phyloP scores from a whole-genome alignment of 2,329 filamentous ascomycete genomes.

The Apiospora malaysiana region DNA sequence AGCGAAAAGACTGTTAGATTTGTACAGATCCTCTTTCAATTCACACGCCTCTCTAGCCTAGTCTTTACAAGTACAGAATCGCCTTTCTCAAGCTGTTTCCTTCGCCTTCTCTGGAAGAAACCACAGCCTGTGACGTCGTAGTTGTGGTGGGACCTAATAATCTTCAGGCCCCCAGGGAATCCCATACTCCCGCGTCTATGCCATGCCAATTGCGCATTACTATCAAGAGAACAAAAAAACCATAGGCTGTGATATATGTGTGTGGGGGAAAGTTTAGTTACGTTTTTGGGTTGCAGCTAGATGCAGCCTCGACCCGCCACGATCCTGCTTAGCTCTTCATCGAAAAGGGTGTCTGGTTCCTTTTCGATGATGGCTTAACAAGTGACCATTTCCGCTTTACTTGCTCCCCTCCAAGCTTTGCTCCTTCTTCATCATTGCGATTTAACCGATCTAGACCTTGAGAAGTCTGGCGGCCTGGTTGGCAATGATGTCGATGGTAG shows the following conservation, averaged over 20 bases:
- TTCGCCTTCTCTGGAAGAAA: neutral
- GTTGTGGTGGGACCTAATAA: neutral
- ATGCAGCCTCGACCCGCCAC: constrained; percentile 11
- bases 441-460: constrained; percentile 35
- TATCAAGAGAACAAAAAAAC: constrained; percentile 18
- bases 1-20: neutral
- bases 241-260: constrained; percentile 19
- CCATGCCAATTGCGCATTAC: constrained; percentile 13
- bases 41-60: constrained; percentile 20
- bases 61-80: constrained; percentile 22
- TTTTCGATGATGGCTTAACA: neutral
- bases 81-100: constrained; percentile 6
- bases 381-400: constrained; percentile 1
- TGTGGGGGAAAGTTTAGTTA: neutral
- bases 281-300: constrained; percentile 9
- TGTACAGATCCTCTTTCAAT: constrained; percentile 17
- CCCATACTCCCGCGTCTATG: constrained; percentile 23
- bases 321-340: neutral
- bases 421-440: neutral
- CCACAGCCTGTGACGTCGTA: constrained; percentile 11
- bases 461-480: constrained; percentile 89
- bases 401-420: neutral
- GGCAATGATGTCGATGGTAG: constrained; percentile 85
- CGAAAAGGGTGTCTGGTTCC: neutral
- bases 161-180: constrained; percentile 6